Evolutionary conservation across 441 rosid species (phyloP).

Genomic region (Gossypium laxum): DNA sequence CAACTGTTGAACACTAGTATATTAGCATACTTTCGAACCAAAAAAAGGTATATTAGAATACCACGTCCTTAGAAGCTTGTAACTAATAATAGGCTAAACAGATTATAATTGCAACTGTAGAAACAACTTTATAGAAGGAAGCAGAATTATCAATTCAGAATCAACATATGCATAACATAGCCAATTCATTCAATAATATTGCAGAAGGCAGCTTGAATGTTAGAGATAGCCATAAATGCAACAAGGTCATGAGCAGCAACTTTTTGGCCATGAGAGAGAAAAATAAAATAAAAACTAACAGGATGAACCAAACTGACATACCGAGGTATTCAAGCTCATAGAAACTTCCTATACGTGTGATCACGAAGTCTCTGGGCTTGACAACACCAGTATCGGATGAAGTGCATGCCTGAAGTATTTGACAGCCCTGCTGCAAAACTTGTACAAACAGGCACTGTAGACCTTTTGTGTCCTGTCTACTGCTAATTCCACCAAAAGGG

Average conservation of each 20-base stretch:
- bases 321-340: slow-evolving; percentile 97
- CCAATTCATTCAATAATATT: background rate
- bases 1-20: background rate
- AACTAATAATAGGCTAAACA: slow-evolving; percentile 3
- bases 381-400: slow-evolving; percentile 61
- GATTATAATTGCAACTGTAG: background rate
- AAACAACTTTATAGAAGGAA: background rate
- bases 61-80: background rate
- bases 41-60: background rate
- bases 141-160: background rate
- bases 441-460: slow-evolving; percentile 93
- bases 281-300: background rate
- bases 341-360: slow-evolving; percentile 84
- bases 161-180: background rate
- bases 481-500: slow-evolving; percentile 98
- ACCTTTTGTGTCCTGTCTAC: slow-evolving; percentile 98
- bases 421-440: slow-evolving; percentile 98
- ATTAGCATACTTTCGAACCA: background rate
- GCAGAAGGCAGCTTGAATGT: background rate
- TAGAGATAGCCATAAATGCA: background rate
- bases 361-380: slow-evolving; percentile 89
- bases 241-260: background rate
- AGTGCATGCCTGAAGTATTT: slow-evolving; percentile 81
- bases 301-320: slow-evolving; percentile 22
- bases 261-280: background rate